Conservation (phyloP, 2,329 filamentous ascomycete genomes). For the Fusarium tuaranense region DNA sequence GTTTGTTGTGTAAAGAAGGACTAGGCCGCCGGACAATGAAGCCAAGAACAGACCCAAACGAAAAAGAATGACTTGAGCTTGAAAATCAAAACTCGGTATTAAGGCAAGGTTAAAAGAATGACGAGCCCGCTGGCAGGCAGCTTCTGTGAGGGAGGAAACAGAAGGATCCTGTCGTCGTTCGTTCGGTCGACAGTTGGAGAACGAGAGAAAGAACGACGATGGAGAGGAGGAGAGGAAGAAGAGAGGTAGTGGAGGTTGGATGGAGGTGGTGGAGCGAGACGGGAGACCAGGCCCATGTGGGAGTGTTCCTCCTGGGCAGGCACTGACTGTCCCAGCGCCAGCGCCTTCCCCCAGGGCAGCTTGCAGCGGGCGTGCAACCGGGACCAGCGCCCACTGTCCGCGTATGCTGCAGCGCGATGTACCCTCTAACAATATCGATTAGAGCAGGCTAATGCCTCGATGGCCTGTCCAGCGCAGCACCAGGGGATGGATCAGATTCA, state of each 20-base stretch:
- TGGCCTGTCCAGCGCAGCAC: background rate
- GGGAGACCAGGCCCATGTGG: conserved; percentile 28
- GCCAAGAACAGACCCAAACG: conserved; percentile 33
- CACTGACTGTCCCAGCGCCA: conserved; percentile 12
- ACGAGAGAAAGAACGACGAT: conserved; percentile 49
- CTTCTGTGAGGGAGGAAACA: conserved; percentile 38
- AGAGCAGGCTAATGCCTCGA: background rate
- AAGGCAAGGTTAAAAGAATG: conserved; percentile 50
- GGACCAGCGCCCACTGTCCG: background rate
- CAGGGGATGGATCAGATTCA: conserved; percentile 8
- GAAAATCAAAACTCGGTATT: conserved; percentile 38
- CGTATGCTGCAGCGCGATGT: conserved; percentile 5
- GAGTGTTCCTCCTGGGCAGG: conserved; percentile 10
- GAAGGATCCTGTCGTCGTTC: conserved; percentile 40
- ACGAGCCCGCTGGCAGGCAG: conserved; percentile 68
- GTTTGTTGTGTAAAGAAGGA: conserved; percentile 39
- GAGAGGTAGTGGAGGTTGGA: conserved; percentile 30
- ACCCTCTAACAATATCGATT: conserved; percentile 8
- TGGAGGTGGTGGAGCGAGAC: conserved; percentile 27
- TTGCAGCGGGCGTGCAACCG: background rate
- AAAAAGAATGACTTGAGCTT: conserved; percentile 40
- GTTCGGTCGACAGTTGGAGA: conserved; percentile 52
- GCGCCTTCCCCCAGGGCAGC: background rate
- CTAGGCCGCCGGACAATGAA: conserved; percentile 28
- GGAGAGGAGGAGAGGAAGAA: conserved; percentile 45